phyloP scores from a whole-genome alignment of 1,139 yeast genomes.

The Saccharomycopsis crataegensis region DNA sequence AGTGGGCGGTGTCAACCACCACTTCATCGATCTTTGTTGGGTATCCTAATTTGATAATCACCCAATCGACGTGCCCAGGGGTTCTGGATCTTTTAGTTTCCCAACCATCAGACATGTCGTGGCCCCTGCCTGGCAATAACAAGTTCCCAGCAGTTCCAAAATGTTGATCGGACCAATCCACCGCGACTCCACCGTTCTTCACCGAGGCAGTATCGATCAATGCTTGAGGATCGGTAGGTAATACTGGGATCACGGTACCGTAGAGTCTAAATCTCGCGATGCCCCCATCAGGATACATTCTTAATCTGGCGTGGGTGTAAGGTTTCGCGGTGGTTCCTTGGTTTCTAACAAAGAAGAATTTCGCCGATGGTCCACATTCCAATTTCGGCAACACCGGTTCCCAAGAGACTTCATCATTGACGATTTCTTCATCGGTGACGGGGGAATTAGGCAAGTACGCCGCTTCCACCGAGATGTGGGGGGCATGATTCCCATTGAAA shows the following conservation, averaged over 20 bases:
- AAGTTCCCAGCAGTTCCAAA: constrained; percentile 87
- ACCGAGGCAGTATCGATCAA: constrained; percentile 75
- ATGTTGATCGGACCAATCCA: constrained; percentile 80
- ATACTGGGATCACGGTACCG: constrained; percentile 69
- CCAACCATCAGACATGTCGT: constrained; percentile 98
- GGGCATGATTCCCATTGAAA: constrained; percentile 94
- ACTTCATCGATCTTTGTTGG: constrained; percentile 48
- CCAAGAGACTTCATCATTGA: constrained; percentile 47
- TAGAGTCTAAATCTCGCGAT: constrained; percentile 88
- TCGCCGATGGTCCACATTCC: constrained; percentile 85
- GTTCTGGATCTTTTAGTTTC: constrained; percentile 87
- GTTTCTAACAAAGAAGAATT: constrained; percentile 65
- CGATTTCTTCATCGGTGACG: constrained; percentile 19
- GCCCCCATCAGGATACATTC: constrained; percentile 97
- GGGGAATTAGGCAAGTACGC: constrained; percentile 32
- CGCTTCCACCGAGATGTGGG: constrained; percentile 80
- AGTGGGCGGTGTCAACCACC: constrained; percentile 85
- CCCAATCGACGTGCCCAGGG: constrained; percentile 89
- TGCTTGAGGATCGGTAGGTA: constrained; percentile 37
- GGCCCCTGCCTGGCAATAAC: constrained; percentile 87
- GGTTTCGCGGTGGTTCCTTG: constrained; percentile 46
- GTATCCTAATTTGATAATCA: constrained; percentile 68
- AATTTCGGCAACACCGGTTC: constrained; percentile 55
- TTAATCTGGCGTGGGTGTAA: constrained; percentile 74
- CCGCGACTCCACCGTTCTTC: constrained; percentile 82